phyloP scores from a whole-genome alignment of 805 yeast species.

The Metschnikowia amazonensis region DNA sequence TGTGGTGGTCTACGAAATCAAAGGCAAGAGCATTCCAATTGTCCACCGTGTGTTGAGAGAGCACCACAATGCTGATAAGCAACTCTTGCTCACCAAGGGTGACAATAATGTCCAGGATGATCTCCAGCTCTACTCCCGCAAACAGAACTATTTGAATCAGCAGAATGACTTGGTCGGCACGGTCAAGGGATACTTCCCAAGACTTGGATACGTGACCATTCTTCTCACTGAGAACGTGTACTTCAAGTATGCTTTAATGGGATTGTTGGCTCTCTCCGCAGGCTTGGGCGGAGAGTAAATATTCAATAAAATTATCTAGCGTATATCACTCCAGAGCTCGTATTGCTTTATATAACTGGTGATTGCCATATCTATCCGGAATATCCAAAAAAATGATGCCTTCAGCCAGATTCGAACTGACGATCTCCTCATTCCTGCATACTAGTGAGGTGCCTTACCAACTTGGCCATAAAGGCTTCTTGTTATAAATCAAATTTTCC shows the following conservation, averaged over 20 bases:
- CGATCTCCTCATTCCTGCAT: slow-evolving; percentile 42
- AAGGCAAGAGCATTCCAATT: slow-evolving; percentile 82
- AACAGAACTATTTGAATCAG: slow-evolving; percentile 72
- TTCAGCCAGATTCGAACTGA: slow-evolving; percentile 25
- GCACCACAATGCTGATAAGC: slow-evolving; percentile 59
- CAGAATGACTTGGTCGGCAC: slow-evolving; percentile 79
- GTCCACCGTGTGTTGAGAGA: slow-evolving; percentile 92
- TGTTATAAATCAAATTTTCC: too few relatives aligned
- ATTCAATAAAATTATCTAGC: background rate
- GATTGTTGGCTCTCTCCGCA: slow-evolving; percentile 66
- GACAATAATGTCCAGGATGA: slow-evolving; percentile 94
- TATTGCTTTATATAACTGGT: too few relatives aligned
- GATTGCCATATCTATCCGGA: too few relatives aligned
- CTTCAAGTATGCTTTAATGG: slow-evolving; percentile 75
- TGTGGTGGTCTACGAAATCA: slow-evolving; percentile 85
- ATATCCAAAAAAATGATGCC: slow-evolving; percentile 2
- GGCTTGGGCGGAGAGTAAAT: slow-evolving; percentile 37
- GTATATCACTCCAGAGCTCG: background rate
- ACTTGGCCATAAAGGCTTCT: slow-evolving; percentile 35
- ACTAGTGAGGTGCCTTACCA: slow-evolving; percentile 42
- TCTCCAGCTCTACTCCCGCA: slow-evolving; percentile 73
- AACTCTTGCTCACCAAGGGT: slow-evolving; percentile 85
- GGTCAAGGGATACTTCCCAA: slow-evolving; percentile 89
- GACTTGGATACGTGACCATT: slow-evolving; percentile 86
- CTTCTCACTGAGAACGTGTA: slow-evolving; percentile 84